Base-by-base conservation (phyloP, 2,329 filamentous ascomycete species). In the Cladobotryum protrusum region DNA sequence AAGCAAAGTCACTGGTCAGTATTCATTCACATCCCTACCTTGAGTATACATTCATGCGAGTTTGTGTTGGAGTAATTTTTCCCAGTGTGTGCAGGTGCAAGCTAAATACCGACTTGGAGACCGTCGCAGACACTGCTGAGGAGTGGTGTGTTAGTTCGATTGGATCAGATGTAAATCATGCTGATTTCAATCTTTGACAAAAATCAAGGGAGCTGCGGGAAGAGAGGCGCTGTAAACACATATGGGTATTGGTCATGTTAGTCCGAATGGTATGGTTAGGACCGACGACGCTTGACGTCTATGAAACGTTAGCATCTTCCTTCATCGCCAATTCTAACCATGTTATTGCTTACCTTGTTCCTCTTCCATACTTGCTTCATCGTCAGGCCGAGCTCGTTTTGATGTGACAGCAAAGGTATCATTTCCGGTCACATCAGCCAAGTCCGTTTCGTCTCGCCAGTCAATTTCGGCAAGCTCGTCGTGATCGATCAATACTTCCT, bases 391-490 rank as follows among this genome's bases (percentile, higher is more conserved):
- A 19, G 50, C 45, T 48, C 56, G 47, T 52, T 58, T 58, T 15
- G 45, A 32, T 17, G 49, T 36, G 15, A 17, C 43, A 35, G 40
- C 20, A 14, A 53, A 44, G 20, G 48, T 17, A 5, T 52, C 52
- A 19, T 18, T 44, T 33, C 13, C 49, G 15, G 36, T 36, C 8
- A 29, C 49, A 33, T 51, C 40, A 7, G 14, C 17, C 19, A 32
- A 40, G 12, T 51, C 54, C 24, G 34, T n/a, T 5, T 56, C 55
- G 20, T 57, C 52, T 45, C 50, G 44, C 56, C 56, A 58, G 34
- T 58, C 55, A 24, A 58, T 58, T n/a, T 61, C 60, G 11, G 61
- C 59, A 4, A 51, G 42, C 34, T 61, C 57, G 18, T 58, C 55
- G 11, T 55, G 50, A 40, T 55, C 54, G 14, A 52, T 49, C 8